Evolutionary conservation across 164 flowering plant genomes (phyloP).

Genomic region (Vitis rotundifolia): DNA sequence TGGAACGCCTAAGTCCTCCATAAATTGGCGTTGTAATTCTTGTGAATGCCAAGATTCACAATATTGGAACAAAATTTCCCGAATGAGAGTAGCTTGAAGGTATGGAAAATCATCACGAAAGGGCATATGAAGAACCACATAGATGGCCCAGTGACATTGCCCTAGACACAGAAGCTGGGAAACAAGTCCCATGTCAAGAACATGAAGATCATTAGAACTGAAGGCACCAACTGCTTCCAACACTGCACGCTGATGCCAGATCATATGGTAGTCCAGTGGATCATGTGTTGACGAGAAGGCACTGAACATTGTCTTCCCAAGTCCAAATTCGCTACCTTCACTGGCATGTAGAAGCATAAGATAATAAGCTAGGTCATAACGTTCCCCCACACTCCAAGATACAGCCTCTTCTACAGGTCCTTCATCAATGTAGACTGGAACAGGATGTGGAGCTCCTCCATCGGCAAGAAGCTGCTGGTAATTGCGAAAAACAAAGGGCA

Average conservation of each 20-base stretch:
- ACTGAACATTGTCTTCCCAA: slow-evolving; percentile 86
- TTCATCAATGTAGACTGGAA: slow-evolving; percentile 86
- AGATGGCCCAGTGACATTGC: slow-evolving; percentile 96
- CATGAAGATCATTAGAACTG: slow-evolving; percentile 77
- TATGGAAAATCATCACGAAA: slow-evolving; percentile 68
- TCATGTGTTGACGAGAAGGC: slow-evolving; percentile 91
- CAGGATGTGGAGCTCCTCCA: slow-evolving; percentile 79
- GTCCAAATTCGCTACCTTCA: slow-evolving; percentile 44
- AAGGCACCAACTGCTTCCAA: slow-evolving; percentile 88
- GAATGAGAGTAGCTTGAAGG: slow-evolving; percentile 68
- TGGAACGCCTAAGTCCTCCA: slow-evolving; percentile 84
- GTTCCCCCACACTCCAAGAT: slow-evolving; percentile 37
- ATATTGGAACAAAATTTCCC: slow-evolving; percentile 92
- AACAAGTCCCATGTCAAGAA: slow-evolving; percentile 89
- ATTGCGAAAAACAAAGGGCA: slow-evolving; percentile 57
- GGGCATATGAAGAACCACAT: slow-evolving; percentile 95
- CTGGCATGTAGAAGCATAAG: slow-evolving; percentile 90
- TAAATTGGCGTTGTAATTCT: slow-evolving; percentile 70
- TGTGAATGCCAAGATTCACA: slow-evolving; percentile 87
- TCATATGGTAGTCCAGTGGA: slow-evolving; percentile 97
- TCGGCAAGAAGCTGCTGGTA: slow-evolving; percentile 71
- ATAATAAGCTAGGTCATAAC: slow-evolving; percentile 82
- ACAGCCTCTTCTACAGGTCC: slow-evolving; percentile 49
- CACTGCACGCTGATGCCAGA: slow-evolving; percentile 96
- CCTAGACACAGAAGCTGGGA: slow-evolving; percentile 84